Conservation (phyloP, 2,329 filamentous ascomycete genomes). For the Aspergillus bombycis region DNA sequence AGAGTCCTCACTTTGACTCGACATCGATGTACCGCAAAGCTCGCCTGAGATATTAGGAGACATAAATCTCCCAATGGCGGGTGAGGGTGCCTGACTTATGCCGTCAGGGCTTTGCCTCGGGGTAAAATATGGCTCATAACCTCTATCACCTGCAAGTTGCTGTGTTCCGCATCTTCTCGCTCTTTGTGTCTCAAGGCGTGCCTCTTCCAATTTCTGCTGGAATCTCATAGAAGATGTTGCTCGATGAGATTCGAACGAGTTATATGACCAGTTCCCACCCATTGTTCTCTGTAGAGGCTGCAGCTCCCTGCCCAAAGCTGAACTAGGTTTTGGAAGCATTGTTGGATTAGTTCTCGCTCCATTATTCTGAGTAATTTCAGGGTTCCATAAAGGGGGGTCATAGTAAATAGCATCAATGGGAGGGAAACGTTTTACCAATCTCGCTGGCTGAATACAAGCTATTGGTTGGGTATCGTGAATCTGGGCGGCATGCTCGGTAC, state of each 20-base stretch:
- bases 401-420: constrained; percentile 8
- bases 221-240: constrained; percentile 16
- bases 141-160: neutral
- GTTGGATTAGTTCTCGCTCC: neutral
- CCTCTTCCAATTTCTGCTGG: constrained; percentile 18
- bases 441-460: neutral
- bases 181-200: constrained; percentile 16
- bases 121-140: too few relatives aligned
- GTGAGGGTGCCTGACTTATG: neutral
- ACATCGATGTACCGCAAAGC: neutral
- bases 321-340: neutral
- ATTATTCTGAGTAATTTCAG: neutral
- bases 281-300: constrained; percentile 18
- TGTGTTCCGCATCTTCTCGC: neutral
- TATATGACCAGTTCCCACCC: constrained; percentile 21
- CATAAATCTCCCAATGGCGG: neutral
- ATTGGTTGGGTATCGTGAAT: constrained; percentile 9
- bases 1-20: too few relatives aligned
- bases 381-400: neutral
- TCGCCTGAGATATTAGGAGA: neutral
- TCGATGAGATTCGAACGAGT: constrained; percentile 1
- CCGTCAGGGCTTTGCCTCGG: neutral
- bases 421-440: neutral
- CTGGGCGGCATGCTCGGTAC: constrained; percentile 25
- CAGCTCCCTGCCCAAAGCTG: neutral